These are phyloP conservation scores for Euphorbia lathyris DNA, from an alignment of 345 rosid species.

Conservation along the genomic window DNA sequence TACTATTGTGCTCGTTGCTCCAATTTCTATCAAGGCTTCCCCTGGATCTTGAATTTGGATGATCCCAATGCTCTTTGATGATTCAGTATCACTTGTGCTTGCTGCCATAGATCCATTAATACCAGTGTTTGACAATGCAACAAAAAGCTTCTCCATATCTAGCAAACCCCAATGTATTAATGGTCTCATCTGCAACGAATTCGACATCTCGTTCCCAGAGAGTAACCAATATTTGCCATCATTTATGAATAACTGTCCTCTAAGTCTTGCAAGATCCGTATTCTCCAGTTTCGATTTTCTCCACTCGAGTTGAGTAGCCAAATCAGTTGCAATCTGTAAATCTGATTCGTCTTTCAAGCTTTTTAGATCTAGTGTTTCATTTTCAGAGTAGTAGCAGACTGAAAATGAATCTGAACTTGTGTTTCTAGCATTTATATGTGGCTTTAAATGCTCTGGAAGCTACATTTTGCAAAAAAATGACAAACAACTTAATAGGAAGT, in stretches of 20 bases:
- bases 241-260: conserved; percentile 52
- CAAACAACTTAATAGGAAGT: not conserved
- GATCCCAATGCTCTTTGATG: conserved; percentile 20
- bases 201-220: conserved; percentile 27
- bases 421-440: conserved; percentile 28
- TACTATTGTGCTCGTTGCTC: conserved; percentile 38
- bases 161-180: conserved; percentile 51
- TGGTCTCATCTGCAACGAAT: conserved; percentile 27
- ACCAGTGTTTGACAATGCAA: conserved; percentile 47
- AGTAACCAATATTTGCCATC: conserved; percentile 46
- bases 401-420: conserved; percentile 24
- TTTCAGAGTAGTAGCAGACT: conserved; percentile 42
- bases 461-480: conserved; percentile 23
- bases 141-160: conserved; percentile 43
- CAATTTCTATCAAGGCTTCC: conserved; percentile 44
- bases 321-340: conserved; percentile 53
- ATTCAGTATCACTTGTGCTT: conserved; percentile 24
- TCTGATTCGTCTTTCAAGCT: conserved; percentile 30
- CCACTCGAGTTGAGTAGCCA: conserved; percentile 48
- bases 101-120: conserved; percentile 43
- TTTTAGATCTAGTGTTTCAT: conserved; percentile 44
- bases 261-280: conserved; percentile 48
- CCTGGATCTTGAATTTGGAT: conserved; percentile 41
- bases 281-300: conserved; percentile 36
- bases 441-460: conserved; percentile 59